Percentiles rank a stretch among this genome's conserved stretches.
phyloP scores from a whole-genome alignment of 1,139 yeast species.

The Lodderomyces parapsilosis region DNA sequence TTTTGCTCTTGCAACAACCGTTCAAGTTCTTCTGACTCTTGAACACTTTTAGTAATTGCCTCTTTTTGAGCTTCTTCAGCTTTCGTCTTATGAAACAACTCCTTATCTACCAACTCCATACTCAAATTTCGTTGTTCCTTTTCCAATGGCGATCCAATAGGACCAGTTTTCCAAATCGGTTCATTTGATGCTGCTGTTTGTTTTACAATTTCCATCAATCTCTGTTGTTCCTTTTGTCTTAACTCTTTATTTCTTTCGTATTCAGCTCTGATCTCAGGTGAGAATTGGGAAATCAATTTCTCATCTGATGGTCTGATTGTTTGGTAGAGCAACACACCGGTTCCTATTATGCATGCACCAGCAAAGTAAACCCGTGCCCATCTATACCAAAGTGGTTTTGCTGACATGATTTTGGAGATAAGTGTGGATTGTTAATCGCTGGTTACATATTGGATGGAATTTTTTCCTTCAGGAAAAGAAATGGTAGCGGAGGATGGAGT shows the following conservation, averaged over 20 bases:
- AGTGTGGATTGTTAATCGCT: neutral
- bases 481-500: neutral
- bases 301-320: conserved; percentile 85
- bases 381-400: conserved; percentile 49
- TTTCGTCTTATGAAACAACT: conserved; percentile 46
- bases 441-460: neutral
- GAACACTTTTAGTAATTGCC: conserved; percentile 36
- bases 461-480: neutral
- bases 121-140: conserved; percentile 30
- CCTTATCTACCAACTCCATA: conserved; percentile 46
- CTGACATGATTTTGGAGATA: conserved; percentile 11
- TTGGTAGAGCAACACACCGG: conserved; percentile 65
- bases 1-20: conserved; percentile 27
- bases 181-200: conserved; percentile 63
- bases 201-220: conserved; percentile 62
- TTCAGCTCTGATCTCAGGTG: conserved; percentile 80
- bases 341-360: conserved; percentile 62
- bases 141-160: conserved; percentile 65
- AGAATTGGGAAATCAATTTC: conserved; percentile 64
- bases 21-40: conserved; percentile 32
- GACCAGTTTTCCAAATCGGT: conserved; percentile 81
- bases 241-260: conserved; percentile 66
- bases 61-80: conserved; percentile 44
- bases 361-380: conserved; percentile 60
- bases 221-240: conserved; percentile 65